A percentile compares a stretch with the other conserved stretches of the same genome.
Evolutionary conservation across 108 stramenopile genomes (phyloP).

Genomic region (Pseudonitzschia multiseries): DNA sequence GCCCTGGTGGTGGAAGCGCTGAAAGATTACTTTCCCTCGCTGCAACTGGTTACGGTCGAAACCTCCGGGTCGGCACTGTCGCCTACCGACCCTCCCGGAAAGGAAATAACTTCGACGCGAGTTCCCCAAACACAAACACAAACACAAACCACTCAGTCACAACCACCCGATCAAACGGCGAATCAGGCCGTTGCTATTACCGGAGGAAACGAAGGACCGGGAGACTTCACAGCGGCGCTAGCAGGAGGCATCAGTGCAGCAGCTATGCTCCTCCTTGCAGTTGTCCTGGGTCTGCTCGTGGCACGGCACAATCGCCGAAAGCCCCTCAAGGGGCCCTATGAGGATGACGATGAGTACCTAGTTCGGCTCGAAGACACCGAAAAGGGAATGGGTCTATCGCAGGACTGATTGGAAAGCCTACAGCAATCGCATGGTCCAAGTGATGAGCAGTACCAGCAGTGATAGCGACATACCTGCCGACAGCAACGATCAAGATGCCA

Average conservation of each 20-base stretch:
- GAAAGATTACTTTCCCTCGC: background rate
- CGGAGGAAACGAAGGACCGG: background rate
- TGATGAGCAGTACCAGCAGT: background rate
- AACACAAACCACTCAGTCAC: background rate
- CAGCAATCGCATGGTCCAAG: too few relatives aligned
- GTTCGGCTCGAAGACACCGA: too few relatives aligned
- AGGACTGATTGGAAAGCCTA: too few relatives aligned
- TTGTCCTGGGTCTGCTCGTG: background rate
- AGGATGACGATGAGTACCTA: too few relatives aligned
- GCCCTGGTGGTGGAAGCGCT: background rate
- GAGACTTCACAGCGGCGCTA: background rate
- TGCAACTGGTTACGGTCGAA: conserved; percentile 9
- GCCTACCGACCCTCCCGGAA: background rate
- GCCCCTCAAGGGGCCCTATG: background rate
- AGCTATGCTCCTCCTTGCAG: background rate
- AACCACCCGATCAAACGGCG: background rate
- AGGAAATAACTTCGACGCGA: background rate
- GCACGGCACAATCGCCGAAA: background rate
- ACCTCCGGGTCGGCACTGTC: background rate
- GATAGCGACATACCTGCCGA: background rate
- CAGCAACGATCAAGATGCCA: background rate
- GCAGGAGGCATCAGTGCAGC: background rate
- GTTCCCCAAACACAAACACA: background rate
- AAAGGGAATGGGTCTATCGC: too few relatives aligned
- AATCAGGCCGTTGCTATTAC: background rate